Evolutionary conservation across 805 yeast species (phyloP).

Genomic region (Yarrowia hollandica): DNA sequence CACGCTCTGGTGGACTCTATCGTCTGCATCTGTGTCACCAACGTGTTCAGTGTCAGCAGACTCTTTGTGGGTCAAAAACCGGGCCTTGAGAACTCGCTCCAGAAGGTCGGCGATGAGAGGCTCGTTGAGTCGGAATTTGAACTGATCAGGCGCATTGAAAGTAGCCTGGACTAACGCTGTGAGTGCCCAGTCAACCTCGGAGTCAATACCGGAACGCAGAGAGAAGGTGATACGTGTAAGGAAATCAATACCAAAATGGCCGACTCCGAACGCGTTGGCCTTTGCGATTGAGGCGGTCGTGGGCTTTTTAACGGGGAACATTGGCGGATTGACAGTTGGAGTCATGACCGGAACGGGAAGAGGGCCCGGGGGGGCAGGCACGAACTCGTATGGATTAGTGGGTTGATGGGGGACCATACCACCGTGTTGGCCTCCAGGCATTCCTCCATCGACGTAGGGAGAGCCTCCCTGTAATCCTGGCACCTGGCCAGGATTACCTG

Average conservation of each 20-base stretch:
- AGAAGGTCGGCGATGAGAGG: constrained; percentile 45
- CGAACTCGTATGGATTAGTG: constrained; percentile 1
- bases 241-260: constrained; percentile 60
- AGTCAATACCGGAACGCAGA: constrained; percentile 59
- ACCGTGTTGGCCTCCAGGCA: constrained; percentile 1
- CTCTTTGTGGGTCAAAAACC: constrained; percentile 34
- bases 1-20: constrained; percentile 38
- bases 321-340: constrained; percentile 39
- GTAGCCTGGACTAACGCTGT: constrained; percentile 51
- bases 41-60: constrained; percentile 9
- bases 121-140: constrained; percentile 49
- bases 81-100: constrained; percentile 46
- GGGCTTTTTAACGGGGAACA: constrained; percentile 37
- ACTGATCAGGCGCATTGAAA: constrained; percentile 51
- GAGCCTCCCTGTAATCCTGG: not conserved
- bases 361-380: constrained; percentile 26
- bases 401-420: constrained; percentile 4
- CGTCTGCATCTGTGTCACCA: constrained; percentile 32
- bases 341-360: constrained; percentile 41
- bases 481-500: constrained; percentile 10
- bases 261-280: constrained; percentile 36
- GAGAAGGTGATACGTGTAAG: constrained; percentile 70
- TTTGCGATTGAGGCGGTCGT: constrained; percentile 32
- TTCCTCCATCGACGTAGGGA: constrained; percentile 8
- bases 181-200: constrained; percentile 73